These are phyloP conservation scores for Ceratobasidium sp. DNA, from an alignment of 1,284 basidiomycete species.

Conservation along the genomic window DNA sequence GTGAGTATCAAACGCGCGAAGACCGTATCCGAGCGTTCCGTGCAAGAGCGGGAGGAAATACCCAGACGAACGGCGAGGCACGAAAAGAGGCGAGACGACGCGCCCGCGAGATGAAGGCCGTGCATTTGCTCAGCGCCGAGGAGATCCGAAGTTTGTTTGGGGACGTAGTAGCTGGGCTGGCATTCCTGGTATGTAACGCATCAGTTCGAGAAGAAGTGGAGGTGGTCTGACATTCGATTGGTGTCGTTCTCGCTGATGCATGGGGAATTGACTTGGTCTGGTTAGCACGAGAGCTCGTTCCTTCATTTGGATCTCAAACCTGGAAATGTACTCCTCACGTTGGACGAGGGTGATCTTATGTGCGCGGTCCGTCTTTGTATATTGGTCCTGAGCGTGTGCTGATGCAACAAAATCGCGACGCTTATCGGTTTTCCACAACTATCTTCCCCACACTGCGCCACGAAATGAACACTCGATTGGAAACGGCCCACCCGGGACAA, in stretches of 20 bases:
- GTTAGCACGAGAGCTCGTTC: conserved; percentile 83
- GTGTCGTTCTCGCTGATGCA: background rate
- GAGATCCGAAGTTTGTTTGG: conserved; percentile 80
- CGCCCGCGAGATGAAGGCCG: conserved; percentile 61
- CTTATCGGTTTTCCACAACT: conserved; percentile 8
- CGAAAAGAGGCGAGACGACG: conserved; percentile 46
- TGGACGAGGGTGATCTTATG: conserved; percentile 89
- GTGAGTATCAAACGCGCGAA: conserved; percentile 64
- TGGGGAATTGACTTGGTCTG: conserved; percentile 20
- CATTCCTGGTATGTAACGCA: conserved; percentile 76
- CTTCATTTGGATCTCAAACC: conserved; percentile 93
- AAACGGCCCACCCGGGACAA: background rate
- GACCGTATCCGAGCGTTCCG: conserved; percentile 80
- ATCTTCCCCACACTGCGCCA: conserved; percentile 15
- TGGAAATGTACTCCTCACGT: conserved; percentile 90
- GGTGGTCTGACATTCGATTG: background rate
- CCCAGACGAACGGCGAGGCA: conserved; percentile 58
- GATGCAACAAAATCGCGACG: conserved; percentile 22
- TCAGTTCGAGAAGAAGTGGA: background rate
- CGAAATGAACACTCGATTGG: conserved; percentile 12
- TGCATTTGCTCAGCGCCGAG: conserved; percentile 82
- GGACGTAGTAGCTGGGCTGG: conserved; percentile 81
- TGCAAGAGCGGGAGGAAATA: conserved; percentile 69
- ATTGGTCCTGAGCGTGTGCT: conserved; percentile 5
- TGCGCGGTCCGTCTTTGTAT: conserved; percentile 53